Evolutionary conservation across 805 yeast genomes (phyloP), one percentile per base, ranked within the genome.

Genomic region (Candida sphagnicola): DNA sequence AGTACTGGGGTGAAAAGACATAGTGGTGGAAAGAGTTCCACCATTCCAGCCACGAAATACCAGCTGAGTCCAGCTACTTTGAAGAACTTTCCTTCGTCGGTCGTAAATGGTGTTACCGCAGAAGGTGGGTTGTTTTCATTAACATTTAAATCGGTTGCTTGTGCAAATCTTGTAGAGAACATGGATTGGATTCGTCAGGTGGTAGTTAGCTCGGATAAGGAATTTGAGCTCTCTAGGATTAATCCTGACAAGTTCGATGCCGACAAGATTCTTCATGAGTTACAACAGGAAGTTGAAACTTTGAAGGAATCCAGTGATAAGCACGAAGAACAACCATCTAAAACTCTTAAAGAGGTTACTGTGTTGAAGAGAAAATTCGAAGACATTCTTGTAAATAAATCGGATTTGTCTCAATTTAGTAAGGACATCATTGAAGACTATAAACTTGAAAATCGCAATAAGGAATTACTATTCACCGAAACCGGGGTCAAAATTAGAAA

Each of bases 41-140:
- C 25, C 12, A 39, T 36, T 25, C 44, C 45, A 4, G 38, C 39
- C 12, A 45, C 49, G 11, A 35, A 32, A 28, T 45, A 45, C 38
- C 47, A 43, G 21, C 35, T 38, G 15, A 17, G 45, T 17, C 47
- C 46, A 14, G 46, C 46, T 2, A 36, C 46, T 5, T 29, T 45
- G 17, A 39, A 43, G 29, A 45, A 45, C 23, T 45, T 42, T 31
- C 49, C 49, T 8, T 66, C 72, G 4, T 62, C 70, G 1, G 59
- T 68, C 1, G 49, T 65, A 31, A 62, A 62, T 38, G 74, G 73
- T 4, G 51, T 61, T 15, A 67, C 73, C 0, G 54, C 51, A 14
- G 70, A 67, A 43, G 71, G 70, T 3, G 74, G 74, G 10, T 54
- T 68, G 23, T 55, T 55, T 21, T 62, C 70, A 3, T 52, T 68